Base-by-base conservation (phyloP, 495 filamentous ascomycete species). In the Xylaria cubensis region DNA sequence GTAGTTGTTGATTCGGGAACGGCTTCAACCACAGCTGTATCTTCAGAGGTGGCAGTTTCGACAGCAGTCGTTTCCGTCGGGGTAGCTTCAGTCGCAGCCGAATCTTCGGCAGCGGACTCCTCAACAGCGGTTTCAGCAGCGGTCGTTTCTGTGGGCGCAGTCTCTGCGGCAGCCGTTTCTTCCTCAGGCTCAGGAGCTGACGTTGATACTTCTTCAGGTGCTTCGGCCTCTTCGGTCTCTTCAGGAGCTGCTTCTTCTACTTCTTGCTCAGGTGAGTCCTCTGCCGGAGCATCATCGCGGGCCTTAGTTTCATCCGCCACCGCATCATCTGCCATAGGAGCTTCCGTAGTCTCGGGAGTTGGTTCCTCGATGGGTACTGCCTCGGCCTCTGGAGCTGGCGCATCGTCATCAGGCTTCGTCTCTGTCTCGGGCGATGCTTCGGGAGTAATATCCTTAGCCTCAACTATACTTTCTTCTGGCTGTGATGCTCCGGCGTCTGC, bases 131-230 rank as follows among this genome's bases (percentile, higher is more conserved):
- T 66, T 32, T 44, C 51, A 2, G 62, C 19, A 69, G 63, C n/a
- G 64, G 59, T 59, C 10, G 67, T 48, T 39, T 73, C 63, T 48
- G 68, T 61, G 32, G 41, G 48, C 32, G 56, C n/a, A 29, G 19
- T 4, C 8, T 36, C 51, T 0, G 44, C n/a, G 50, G 58, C 58
- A n/a, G 59, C 68, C 7, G 63, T 48, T 44, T 73, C 56, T 26
- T 69, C 29, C 12, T 69, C 70, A 46, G 46, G 42, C 62, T 74
- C 68, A 10, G 36, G 39, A 15, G 64, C 32, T 24, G 29, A 19
- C 6, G 46, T 24, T 19, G 61, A 34, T 41, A 53, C 1, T 39
- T 70, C 70, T 36, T 69, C 42, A 19, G 56, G 34, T 4, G 7
- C 10, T 50, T 32, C 29, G 26, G 59, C 1, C 39, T 26, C 15